These are phyloP conservation scores for Dryadomyces sulphureus DNA, from an alignment of 2,329 filamentous ascomycete genomes.

Conservation along the genomic window DNA sequence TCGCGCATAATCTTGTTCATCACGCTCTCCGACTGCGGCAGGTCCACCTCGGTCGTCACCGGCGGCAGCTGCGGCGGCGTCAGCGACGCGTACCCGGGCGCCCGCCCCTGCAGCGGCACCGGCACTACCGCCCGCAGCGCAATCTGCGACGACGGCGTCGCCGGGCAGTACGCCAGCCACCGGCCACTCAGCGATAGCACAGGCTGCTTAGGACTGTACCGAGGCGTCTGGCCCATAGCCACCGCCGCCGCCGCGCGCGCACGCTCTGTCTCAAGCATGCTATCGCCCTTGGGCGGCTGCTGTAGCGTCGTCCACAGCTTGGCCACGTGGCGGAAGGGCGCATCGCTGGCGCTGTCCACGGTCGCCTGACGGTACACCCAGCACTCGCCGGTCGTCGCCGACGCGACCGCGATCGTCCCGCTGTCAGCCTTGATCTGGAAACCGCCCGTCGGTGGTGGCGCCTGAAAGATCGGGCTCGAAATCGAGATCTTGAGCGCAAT, in stretches of 20 bases:
- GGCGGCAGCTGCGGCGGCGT: conserved; percentile 55
- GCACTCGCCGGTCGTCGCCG: conserved; percentile 73
- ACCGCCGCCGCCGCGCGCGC: conserved; percentile 13
- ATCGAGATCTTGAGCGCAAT: conserved; percentile 43
- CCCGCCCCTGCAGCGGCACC: conserved; percentile 37
- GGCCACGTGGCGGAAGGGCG: conserved; percentile 52
- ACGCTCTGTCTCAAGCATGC: conserved; percentile 23
- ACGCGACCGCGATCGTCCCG: conserved; percentile 59
- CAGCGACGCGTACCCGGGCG: conserved; percentile 42
- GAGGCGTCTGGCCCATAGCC: conserved; percentile 21
- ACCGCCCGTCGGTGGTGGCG: conserved; percentile 56
- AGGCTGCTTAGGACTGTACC: conserved; percentile 39
- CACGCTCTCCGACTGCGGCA: conserved; percentile 56
- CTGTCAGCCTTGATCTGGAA: conserved; percentile 60
- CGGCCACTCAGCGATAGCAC: conserved; percentile 55
- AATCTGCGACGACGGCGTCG: conserved; percentile 54
- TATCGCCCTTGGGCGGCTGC: conserved; percentile 28
- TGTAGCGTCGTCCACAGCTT: conserved; percentile 89
- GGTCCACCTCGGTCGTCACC: conserved; percentile 53
- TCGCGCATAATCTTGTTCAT: conserved; percentile 67
- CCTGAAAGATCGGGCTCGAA: conserved; percentile 48
- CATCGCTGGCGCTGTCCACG: conserved; percentile 23
- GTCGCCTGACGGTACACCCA: conserved; percentile 53
- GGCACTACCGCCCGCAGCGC: conserved; percentile 53
- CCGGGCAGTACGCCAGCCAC: conserved; percentile 67